Base-by-base conservation (phyloP, 2,329 filamentous ascomycete genomes). In the Aureobasidium uvarum region DNA sequence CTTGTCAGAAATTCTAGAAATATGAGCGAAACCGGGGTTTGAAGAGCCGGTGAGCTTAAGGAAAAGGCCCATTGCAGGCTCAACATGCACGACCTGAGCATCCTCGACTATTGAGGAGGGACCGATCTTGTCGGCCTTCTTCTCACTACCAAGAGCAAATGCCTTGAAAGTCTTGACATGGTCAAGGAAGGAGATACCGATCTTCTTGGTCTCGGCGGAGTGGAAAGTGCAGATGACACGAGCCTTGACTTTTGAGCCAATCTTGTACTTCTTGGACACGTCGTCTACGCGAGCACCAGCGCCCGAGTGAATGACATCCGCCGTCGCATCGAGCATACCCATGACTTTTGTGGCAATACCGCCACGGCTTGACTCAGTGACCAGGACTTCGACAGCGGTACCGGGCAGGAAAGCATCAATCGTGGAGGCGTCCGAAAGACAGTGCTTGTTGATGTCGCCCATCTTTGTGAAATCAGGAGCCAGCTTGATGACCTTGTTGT, bases 321-420 rank as follows among this genome's bases (percentile, higher is more conserved):
- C 92, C 1, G 92, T 97, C 13, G 91, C 90, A 77, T 97, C 91
- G 28, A 99, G 79, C 74, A 93, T 86, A 18, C 95, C 96, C 84
- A 99, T 90, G 51, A 98, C 86, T 76, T 97, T 97, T 71, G 95
- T 95, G 56, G 85, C 81, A 66, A 99, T 78, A n/a, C 95, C 95
- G 69, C 85, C 86, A 14, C 84, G 77, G 13, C 88, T 86, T 16
- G 90, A 86, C 54, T 95, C 89, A 2, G 90, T 89, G 43, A 99
- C 79, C 56, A 98, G 81, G 13, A 97, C 82, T 70, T 96, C 92
- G 41, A 92, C 91, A 6, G 89, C 87, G n/a, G 92, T 95, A 69
- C 95, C 96, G 1, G 96, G 95, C 7, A 97, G 83, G 77, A 96
- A 96, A 7, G 90, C 86, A 75, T 93, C 92, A 73, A 99, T 90